Conservation (phyloP, 495 filamentous ascomycete genomes). For the Jackrogersella multiformis region DNA sequence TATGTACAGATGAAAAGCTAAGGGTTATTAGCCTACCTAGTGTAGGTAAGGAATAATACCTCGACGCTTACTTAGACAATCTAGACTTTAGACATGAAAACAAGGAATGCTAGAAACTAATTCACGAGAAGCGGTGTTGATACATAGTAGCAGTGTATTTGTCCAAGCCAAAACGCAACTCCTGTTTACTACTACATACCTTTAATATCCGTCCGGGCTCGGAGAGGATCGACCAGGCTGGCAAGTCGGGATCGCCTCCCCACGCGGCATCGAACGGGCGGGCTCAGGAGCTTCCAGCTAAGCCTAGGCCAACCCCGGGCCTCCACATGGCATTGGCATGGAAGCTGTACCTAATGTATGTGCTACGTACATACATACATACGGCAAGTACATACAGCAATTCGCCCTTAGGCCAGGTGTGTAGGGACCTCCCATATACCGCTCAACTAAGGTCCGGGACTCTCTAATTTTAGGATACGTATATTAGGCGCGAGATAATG, state of each 20-base stretch:
- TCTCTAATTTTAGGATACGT: constrained; percentile 31
- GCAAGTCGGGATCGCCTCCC: constrained; percentile 17
- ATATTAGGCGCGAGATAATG: constrained; percentile 21
- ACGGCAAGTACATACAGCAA: constrained; percentile 5
- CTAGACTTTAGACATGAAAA: not conserved
- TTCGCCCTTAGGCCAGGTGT: not conserved
- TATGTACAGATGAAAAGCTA: constrained; percentile 1
- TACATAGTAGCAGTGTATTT: not conserved
- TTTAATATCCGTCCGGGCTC: constrained; percentile 11
- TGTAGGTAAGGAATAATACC: not conserved
- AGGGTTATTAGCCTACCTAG: not conserved
- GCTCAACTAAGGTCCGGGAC: constrained; percentile 30
- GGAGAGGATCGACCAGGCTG: constrained; percentile 15
- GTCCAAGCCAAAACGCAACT: too few species aligned
- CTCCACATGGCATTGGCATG: constrained; percentile 39
- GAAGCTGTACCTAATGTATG: constrained; percentile 37
- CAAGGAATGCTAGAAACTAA: not conserved
- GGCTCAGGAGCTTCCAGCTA: constrained; percentile 8
- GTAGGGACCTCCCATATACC: constrained; percentile 30
- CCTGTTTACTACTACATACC: too few species aligned
- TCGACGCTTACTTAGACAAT: not conserved
- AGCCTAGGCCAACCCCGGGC: constrained; percentile 7
- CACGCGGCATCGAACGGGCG: constrained; percentile 22
- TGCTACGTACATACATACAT: constrained; percentile 26
- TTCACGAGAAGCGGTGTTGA: not conserved